phyloP scores from a whole-genome alignment of 768 basidiomycete species.

The Phanerochaete sordida region DNA sequence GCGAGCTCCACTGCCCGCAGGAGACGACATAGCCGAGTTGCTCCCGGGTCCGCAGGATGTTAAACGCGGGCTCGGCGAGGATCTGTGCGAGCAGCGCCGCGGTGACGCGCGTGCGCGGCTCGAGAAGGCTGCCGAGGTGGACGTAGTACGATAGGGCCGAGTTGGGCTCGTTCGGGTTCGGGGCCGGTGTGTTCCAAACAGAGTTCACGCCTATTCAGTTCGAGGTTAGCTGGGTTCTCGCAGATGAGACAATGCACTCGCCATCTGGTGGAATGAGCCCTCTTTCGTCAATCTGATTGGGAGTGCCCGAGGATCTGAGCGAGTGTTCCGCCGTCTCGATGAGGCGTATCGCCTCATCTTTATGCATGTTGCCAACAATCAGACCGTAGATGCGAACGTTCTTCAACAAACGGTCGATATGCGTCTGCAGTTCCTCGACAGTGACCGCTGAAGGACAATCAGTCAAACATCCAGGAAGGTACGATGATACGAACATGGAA shows the following conservation, averaged over 20 bases:
- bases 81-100: slow-evolving; percentile 78
- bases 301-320: slow-evolving; percentile 52
- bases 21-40: slow-evolving; percentile 93
- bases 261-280: slow-evolving; percentile 70
- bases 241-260: slow-evolving; percentile 25
- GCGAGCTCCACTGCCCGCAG: slow-evolving; percentile 45
- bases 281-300: slow-evolving; percentile 42
- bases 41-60: slow-evolving; percentile 87
- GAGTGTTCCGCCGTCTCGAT: slow-evolving; percentile 69
- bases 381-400: slow-evolving; percentile 69
- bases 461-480: background rate
- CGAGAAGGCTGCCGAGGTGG: slow-evolving; percentile 66
- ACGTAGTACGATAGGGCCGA: slow-evolving; percentile 84
- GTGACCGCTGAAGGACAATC: slow-evolving; percentile 53
- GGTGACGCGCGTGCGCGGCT: slow-evolving; percentile 62
- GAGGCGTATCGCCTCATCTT: slow-evolving; percentile 76
- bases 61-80: slow-evolving; percentile 88
- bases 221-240: background rate
- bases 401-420: slow-evolving; percentile 56
- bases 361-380: slow-evolving; percentile 79
- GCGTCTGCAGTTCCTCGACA: slow-evolving; percentile 61
- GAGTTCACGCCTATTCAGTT: slow-evolving; percentile 58
- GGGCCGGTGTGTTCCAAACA: slow-evolving; percentile 61
- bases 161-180: slow-evolving; percentile 85
- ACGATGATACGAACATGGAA: slow-evolving; percentile 28